These are phyloP conservation scores for Cryptococcus depauperatus DNA, from an alignment of 1,284 basidiomycete species.

Conservation along the genomic window DNA sequence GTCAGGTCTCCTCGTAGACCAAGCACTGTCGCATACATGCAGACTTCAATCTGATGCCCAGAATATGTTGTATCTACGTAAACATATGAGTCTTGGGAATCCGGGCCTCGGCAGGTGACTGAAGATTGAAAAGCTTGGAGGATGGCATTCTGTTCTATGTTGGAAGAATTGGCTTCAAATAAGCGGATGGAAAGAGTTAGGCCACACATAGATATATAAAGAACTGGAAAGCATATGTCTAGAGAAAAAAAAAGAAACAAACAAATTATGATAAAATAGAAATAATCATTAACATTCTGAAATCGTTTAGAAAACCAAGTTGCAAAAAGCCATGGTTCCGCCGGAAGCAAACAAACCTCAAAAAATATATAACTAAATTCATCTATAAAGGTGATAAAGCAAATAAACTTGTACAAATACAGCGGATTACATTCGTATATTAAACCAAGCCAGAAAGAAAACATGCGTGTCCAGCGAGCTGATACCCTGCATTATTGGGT, in stretches of 20 bases:
- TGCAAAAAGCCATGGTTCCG: too few relatives aligned
- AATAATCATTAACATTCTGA: too few relatives aligned
- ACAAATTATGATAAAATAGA: too few relatives aligned
- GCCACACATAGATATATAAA: slow-evolving; percentile 28
- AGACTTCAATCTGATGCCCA: slow-evolving; percentile 13
- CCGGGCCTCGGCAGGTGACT: slow-evolving; percentile 25
- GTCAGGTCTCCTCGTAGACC: slow-evolving; percentile 62
- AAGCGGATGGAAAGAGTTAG: slow-evolving; percentile 26
- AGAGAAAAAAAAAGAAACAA: too few relatives aligned
- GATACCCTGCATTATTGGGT: slow-evolving; percentile 22
- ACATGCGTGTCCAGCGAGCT: too few relatives aligned
- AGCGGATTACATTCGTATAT: too few relatives aligned
- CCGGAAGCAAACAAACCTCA: too few relatives aligned
- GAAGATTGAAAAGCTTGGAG: slow-evolving; percentile 15
- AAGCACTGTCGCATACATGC: slow-evolving; percentile 70
- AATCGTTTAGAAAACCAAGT: too few relatives aligned
- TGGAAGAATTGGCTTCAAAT: slow-evolving; percentile 3
- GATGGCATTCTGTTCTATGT: not conserved
- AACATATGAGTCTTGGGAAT: slow-evolving; percentile 19
- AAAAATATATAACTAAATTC: too few relatives aligned
- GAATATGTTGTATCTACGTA: not conserved
- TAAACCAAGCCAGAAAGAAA: too few relatives aligned
- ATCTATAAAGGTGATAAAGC: too few relatives aligned
- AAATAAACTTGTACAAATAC: too few relatives aligned
- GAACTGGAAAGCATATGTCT: not conserved